Conservation (phyloP, 208 protist species). For the Acanthamoeba culbertsoni region DNA sequence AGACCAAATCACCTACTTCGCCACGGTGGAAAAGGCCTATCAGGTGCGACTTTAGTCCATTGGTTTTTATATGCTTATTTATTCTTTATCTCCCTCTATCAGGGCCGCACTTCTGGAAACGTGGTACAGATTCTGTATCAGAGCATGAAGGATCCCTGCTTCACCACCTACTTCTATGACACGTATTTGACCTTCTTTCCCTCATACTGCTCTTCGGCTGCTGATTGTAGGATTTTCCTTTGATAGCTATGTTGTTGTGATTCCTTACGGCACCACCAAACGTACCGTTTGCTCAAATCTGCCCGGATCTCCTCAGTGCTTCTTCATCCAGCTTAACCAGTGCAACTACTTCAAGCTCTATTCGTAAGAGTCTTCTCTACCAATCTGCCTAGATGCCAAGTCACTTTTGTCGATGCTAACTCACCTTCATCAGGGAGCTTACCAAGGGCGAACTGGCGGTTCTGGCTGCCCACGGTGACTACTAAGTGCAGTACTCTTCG, state of each 20-base stretch:
- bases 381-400: background rate
- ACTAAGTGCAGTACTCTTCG: no score
- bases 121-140: constrained; percentile 5
- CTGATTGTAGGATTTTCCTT: background rate
- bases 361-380: background rate
- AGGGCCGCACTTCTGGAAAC: constrained; percentile 3
- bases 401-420: background rate
- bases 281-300: background rate
- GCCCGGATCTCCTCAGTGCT: background rate
- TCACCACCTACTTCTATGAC: background rate
- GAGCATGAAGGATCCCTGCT: background rate
- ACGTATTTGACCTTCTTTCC: background rate
- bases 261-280: background rate
- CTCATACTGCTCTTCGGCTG: background rate
- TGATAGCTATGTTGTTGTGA: background rate
- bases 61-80: no score
- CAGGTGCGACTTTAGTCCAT: background rate
- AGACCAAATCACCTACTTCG: constrained; percentile 32
- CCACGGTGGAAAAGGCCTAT: background rate
- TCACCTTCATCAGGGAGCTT: background rate
- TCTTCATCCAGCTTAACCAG: constrained; percentile 31
- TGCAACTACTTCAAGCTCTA: constrained; percentile 50
- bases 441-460: background rate
- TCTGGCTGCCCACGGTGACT: background rate
- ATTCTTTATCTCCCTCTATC: background rate